These are phyloP conservation scores for Phaffia australis DNA, from an alignment of 768 basidiomycete species.

Conservation along the genomic window DNA sequence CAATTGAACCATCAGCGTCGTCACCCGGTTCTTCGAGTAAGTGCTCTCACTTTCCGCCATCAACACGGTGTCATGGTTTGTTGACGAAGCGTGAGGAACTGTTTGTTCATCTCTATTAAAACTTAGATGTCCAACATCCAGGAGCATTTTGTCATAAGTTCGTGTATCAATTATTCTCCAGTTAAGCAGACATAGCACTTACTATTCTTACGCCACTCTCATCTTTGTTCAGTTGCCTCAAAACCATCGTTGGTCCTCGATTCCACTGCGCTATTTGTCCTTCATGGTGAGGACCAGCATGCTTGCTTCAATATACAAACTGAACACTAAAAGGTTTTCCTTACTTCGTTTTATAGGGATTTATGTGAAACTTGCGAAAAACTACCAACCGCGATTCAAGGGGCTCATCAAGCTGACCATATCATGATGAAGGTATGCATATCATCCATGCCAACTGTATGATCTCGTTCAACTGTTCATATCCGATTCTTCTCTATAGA, in stretches of 20 bases:
- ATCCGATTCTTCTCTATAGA: constrained; percentile 43
- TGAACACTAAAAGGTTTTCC: background rate
- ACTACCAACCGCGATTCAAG: constrained; percentile 23
- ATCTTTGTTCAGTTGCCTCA: constrained; percentile 55
- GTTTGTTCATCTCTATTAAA: background rate
- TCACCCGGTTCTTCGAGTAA: constrained; percentile 1
- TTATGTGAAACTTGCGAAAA: constrained; percentile 37
- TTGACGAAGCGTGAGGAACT: background rate
- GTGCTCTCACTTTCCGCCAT: background rate
- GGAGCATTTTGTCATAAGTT: constrained; percentile 81
- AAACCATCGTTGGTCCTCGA: constrained; percentile 80
- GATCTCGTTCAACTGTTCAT: background rate
- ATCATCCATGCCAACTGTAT: background rate
- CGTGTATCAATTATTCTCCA: constrained; percentile 34
- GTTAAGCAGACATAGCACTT: background rate
- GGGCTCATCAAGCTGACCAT: constrained; percentile 44
- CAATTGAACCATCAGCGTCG: background rate
- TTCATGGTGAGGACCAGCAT: constrained; percentile 54
- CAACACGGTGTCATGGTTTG: background rate
- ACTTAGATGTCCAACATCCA: constrained; percentile 59
- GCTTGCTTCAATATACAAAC: background rate
- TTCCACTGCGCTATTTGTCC: constrained; percentile 88
- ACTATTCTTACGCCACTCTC: background rate
- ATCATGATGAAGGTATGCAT: constrained; percentile 77
- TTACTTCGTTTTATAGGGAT: constrained; percentile 30